These are phyloP conservation scores for Papiliotrema nemorosa DNA, from an alignment of 1,284 basidiomycete species.

Conservation along the genomic window DNA sequence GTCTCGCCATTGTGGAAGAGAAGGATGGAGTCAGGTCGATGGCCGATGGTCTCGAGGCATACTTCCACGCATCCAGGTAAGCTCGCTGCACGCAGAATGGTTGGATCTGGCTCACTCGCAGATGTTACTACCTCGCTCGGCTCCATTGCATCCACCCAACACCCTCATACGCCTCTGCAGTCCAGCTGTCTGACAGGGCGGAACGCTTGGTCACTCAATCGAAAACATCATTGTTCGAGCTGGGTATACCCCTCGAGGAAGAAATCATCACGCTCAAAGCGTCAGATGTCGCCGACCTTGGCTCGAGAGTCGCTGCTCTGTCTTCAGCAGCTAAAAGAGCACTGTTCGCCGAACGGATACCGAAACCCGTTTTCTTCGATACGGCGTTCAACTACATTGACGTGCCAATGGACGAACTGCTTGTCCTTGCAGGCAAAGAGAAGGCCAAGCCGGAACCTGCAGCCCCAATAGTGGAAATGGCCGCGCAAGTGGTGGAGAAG, in stretches of 20 bases:
- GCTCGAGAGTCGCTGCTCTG: conserved; percentile 55
- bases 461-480: conserved; percentile 8
- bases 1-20: conserved; percentile 79
- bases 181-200: conserved; percentile 41
- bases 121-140: conserved; percentile 44
- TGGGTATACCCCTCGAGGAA: conserved; percentile 31
- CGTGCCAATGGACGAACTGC: conserved; percentile 72
- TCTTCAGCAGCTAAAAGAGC: conserved; percentile 64
- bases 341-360: conserved; percentile 75
- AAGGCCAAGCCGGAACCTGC: conserved; percentile 12
- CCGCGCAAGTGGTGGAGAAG: conserved; percentile 20
- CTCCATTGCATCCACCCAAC: conserved; percentile 47
- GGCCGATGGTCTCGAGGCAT: conserved; percentile 69
- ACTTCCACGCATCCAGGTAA: conserved; percentile 69
- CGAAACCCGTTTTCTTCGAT: conserved; percentile 87
- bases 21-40: conserved; percentile 72
- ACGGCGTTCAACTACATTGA: conserved; percentile 90
- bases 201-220: conserved; percentile 26
- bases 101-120: conserved; percentile 6
- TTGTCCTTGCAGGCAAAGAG: conserved; percentile 64
- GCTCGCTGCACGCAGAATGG: conserved; percentile 9
- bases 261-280: conserved; percentile 26
- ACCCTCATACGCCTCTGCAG: conserved; percentile 39
- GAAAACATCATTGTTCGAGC: conserved; percentile 18
- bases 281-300: conserved; percentile 55